phyloP scores from a whole-genome alignment of 1,284 basidiomycete species.

The Ceratobasidium theobromae region DNA sequence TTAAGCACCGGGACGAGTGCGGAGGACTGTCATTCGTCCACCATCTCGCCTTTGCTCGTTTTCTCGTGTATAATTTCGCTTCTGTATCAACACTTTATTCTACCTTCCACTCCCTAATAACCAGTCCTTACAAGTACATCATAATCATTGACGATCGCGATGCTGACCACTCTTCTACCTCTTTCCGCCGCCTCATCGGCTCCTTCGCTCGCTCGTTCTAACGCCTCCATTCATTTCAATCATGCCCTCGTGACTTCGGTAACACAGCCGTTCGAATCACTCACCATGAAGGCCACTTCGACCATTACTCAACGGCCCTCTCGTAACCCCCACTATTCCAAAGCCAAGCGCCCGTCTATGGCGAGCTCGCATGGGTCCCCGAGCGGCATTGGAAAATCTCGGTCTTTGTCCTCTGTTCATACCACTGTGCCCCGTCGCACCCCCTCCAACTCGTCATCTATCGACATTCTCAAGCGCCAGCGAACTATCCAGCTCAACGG shows the following conservation, averaged over 20 bases:
- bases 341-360: conserved; percentile 22
- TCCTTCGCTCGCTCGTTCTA: background rate
- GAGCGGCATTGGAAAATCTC: conserved; percentile 18
- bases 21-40: background rate
- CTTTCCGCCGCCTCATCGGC: conserved; percentile 9
- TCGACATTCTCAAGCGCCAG: conserved; percentile 31
- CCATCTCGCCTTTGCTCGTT: conserved; percentile 11
- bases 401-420: conserved; percentile 14
- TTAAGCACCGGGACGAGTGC: background rate
- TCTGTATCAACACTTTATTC: conserved; percentile 20
- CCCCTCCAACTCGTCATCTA: conserved; percentile 27
- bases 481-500: conserved; percentile 37
- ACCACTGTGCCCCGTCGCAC: conserved; percentile 4
- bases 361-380: conserved; percentile 27
- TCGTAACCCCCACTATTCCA: conserved; percentile 23
- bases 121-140: conserved; percentile 27
- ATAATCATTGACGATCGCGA: conserved; percentile 18
- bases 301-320: conserved; percentile 11
- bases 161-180: conserved; percentile 22
- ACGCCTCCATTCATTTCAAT: background rate
- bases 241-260: conserved; percentile 7
- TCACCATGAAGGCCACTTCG: conserved; percentile 23
- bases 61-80: background rate
- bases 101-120: conserved; percentile 19
- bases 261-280: conserved; percentile 16